Conservation (phyloP, 23 red algal genomes). For the Gracilariopsis chorda region DNA sequence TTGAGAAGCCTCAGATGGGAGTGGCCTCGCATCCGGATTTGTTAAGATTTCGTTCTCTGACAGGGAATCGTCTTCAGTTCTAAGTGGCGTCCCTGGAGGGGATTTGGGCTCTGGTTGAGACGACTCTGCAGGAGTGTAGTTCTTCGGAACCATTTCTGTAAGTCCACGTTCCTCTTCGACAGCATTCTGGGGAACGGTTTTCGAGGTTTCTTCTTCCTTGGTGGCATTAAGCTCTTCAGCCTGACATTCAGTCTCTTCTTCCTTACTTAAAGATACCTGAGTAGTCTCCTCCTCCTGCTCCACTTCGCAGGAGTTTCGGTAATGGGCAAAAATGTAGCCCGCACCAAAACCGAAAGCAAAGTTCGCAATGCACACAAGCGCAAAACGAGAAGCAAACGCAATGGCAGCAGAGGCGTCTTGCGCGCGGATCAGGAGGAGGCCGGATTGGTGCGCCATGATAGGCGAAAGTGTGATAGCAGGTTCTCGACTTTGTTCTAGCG, state of each 20-base stretch:
- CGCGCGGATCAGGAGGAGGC: slow-evolving; percentile 8
- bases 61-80: not conserved
- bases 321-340: not conserved
- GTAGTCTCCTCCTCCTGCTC: not conserved
- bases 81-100: not conserved
- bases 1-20: not conserved
- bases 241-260: too few relatives aligned
- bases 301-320: slow-evolving; percentile 12
- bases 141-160: not conserved
- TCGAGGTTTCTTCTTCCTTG: not conserved
- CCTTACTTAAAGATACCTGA: too few relatives aligned
- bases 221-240: too few relatives aligned
- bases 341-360: slow-evolving; percentile 46
- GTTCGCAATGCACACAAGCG: slow-evolving; percentile 44
- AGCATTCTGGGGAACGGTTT: not conserved
- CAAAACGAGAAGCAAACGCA: slow-evolving; percentile 30
- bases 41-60: not conserved
- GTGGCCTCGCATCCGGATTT: not conserved
- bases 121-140: not conserved
- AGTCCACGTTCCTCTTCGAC: slow-evolving; percentile 12
- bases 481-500: not conserved
- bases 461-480: not conserved
- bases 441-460: slow-evolving; percentile 3
- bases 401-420: slow-evolving; percentile 20
- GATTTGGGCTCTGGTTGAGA: slow-evolving; percentile 7